Percentiles rank a stretch among this genome's conserved stretches.
Conservation (phyloP, 2,329 filamentous ascomycete genomes). For the Diplodia intermedia region DNA sequence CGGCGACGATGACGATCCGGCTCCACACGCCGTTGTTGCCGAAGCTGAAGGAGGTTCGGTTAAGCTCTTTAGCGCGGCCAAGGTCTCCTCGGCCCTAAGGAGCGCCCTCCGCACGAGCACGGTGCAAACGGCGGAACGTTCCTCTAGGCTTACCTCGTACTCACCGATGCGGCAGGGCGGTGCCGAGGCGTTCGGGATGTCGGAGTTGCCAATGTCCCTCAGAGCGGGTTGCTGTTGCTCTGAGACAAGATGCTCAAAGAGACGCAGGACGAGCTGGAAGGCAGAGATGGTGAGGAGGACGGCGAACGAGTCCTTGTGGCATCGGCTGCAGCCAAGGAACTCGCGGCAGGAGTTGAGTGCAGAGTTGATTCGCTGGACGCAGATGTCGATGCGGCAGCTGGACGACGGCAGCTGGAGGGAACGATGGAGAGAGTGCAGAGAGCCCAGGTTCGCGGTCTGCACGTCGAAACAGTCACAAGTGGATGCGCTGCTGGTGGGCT, state of each 20-base stretch:
- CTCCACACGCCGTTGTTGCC: not conserved
- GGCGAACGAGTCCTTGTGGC: slow-evolving; percentile 2
- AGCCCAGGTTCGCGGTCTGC: not conserved
- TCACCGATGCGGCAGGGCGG: slow-evolving; percentile 6
- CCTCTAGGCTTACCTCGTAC: slow-evolving; percentile 17
- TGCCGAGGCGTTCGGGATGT: too few relatives aligned
- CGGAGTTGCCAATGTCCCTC: too few relatives aligned
- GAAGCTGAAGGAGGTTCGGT: not conserved
- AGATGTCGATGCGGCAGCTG: slow-evolving; percentile 1
- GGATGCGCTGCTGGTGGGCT: not conserved
- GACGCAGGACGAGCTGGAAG: slow-evolving; percentile 10
- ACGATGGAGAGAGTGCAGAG: slow-evolving; percentile 6
- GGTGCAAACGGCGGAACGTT: not conserved
- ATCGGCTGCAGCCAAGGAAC: not conserved
- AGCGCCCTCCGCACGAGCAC: slow-evolving; percentile 4
- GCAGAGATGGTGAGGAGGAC: not conserved
- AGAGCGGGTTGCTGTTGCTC: too few relatives aligned
- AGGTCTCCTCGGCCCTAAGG: not conserved
- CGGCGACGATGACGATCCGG: not conserved
- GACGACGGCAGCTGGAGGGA: not conserved
- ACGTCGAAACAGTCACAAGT: slow-evolving; percentile 5
- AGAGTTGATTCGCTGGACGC: slow-evolving; percentile 7
- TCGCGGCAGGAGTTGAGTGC: not conserved
- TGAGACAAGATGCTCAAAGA: slow-evolving; percentile 11
- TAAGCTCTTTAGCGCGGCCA: slow-evolving; percentile 2